Conservation (phyloP, 331 rosid genomes). For the Rhamnella rubrinervis region DNA sequence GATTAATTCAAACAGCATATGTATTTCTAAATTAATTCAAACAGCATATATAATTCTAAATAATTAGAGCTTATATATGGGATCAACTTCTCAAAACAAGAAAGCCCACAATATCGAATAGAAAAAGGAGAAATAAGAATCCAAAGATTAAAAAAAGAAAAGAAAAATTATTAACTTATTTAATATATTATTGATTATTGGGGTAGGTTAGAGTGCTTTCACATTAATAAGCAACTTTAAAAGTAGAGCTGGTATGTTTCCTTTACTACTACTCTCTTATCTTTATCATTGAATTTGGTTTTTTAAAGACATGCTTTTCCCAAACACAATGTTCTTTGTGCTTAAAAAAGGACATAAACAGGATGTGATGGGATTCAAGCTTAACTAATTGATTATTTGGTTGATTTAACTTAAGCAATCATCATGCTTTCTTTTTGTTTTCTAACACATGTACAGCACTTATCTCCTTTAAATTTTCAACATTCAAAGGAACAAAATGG, state of each 20-base stretch:
- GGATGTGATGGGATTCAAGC: constrained; percentile 4
- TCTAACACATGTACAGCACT: too few relatives aligned
- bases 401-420: too few relatives aligned
- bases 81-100: too few relatives aligned
- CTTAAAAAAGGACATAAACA: not conserved
- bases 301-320: constrained; percentile 26
- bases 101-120: not conserved
- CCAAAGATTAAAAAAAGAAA: not conserved
- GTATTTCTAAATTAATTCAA: too few relatives aligned
- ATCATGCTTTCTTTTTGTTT: too few relatives aligned
- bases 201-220: constrained; percentile 14
- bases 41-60: too few relatives aligned
- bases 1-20: too few relatives aligned
- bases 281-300: not conserved
- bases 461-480: too few relatives aligned
- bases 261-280: not conserved
- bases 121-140: too few relatives aligned
- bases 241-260: constrained; percentile 6
- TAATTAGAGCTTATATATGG: too few relatives aligned
- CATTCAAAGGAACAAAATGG: too few relatives aligned
- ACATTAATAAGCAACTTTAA: constrained; percentile 26
- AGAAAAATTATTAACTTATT: not conserved
- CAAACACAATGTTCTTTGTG: constrained; percentile 33
- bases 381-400: too few relatives aligned
- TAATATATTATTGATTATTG: not conserved